A percentile compares a stretch with the other conserved stretches of the same genome.
phyloP scores from a whole-genome alignment of 257 asterid species.

The Solanum appendiculatum region DNA sequence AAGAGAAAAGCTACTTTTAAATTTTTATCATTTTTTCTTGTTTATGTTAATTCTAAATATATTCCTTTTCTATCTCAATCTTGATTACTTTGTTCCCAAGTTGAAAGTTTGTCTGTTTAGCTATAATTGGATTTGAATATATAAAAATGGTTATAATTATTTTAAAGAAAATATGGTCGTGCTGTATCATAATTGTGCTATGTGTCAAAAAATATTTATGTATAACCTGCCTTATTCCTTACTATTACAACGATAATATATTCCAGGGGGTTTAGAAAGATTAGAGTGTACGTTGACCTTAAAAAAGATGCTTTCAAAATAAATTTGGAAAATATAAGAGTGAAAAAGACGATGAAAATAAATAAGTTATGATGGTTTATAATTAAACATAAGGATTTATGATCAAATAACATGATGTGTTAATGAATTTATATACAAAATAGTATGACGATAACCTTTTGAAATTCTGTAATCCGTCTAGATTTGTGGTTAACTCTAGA shows the following conservation, averaged over 20 bases:
- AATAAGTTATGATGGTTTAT: neutral
- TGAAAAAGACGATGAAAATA: neutral
- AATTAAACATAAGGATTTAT: no score
- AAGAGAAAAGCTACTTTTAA: neutral
- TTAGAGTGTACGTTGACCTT: no score
- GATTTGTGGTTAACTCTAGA: no score
- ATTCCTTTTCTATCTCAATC: neutral
- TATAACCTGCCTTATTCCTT: neutral
- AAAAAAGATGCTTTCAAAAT: no score
- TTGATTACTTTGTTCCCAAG: neutral
- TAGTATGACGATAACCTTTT: no score
- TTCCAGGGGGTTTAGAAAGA: neutral
- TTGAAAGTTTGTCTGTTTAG: neutral
- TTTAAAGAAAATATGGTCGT: neutral
- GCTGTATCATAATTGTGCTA: neutral
- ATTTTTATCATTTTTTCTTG: neutral
- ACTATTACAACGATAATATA: neutral
- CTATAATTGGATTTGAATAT: neutral
- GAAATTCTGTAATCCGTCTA: no score
- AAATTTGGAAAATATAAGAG: no score
- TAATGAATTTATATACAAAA: no score
- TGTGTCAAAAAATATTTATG: neutral
- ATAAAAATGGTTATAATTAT: neutral
- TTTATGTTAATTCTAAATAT: neutral
- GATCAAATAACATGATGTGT: no score